A percentile compares a stretch with the other conserved stretches of the same genome.
phyloP scores from a whole-genome alignment of 768 basidiomycete species.

The Leccinum obscurum region DNA sequence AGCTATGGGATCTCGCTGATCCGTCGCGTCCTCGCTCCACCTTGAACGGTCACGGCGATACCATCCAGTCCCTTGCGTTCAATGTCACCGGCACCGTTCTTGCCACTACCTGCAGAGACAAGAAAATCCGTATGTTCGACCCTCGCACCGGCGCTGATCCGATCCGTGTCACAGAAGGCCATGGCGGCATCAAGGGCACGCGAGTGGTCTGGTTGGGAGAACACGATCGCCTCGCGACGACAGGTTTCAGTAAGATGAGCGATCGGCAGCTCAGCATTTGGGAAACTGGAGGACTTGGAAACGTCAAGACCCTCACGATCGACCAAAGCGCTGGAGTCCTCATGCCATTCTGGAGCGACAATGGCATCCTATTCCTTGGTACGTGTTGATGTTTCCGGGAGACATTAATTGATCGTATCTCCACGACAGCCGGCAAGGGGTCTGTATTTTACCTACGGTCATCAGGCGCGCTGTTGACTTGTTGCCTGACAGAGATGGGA shows the following conservation, averaged over 20 bases:
- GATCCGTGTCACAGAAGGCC: constrained; percentile 80
- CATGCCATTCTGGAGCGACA: constrained; percentile 98
- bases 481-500: constrained; percentile 70
- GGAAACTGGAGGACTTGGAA: constrained; percentile 78
- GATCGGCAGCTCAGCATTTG: constrained; percentile 90
- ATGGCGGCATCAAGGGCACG: constrained; percentile 91
- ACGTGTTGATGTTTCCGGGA: constrained; percentile 21
- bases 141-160: constrained; percentile 81
- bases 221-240: constrained; percentile 85
- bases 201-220: constrained; percentile 92
- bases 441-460: constrained; percentile 31
- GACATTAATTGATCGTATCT: constrained; percentile 1
- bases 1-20: constrained; percentile 87
- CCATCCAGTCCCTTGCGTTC: constrained; percentile 84
- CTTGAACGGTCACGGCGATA: constrained; percentile 78
- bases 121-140: constrained; percentile 91
- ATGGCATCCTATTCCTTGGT: constrained; percentile 86
- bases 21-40: constrained; percentile 62
- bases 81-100: constrained; percentile 78
- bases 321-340: constrained; percentile 92
- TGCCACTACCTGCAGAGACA: constrained; percentile 89
- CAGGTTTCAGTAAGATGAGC: constrained; percentile 96
- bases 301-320: constrained; percentile 73
- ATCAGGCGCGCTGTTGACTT: constrained; percentile 3
- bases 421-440: constrained; percentile 78